Evolutionary conservation across 306 rosid genomes (phyloP).

Genomic region (Hippophae gyantsensis): DNA sequence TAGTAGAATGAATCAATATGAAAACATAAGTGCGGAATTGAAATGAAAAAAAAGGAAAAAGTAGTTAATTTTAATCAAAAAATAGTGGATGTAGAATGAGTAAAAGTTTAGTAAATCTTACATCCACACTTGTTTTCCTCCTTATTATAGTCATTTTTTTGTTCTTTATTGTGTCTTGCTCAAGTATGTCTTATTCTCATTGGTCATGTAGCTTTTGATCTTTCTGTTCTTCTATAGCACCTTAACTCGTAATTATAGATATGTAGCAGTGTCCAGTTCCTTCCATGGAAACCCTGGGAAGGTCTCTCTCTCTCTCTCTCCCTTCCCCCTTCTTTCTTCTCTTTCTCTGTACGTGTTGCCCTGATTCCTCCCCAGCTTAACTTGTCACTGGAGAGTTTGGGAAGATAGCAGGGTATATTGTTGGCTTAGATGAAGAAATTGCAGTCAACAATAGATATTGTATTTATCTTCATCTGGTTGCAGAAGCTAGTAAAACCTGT

Average conservation of each 20-base stretch:
- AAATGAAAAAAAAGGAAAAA: too few species aligned
- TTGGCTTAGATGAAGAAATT: neutral
- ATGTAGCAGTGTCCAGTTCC: conserved; percentile 80
- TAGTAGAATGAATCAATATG: too few species aligned
- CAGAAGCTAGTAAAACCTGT: conserved; percentile 15
- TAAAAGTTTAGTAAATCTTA: too few species aligned
- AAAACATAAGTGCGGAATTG: neutral
- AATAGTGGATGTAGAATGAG: too few species aligned
- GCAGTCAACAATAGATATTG: neutral
- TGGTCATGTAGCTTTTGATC: conserved; percentile 8
- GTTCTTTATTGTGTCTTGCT: conserved; percentile 1
- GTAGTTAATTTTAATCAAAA: too few species aligned
- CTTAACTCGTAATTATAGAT: conserved; percentile 63
- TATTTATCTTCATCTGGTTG: neutral
- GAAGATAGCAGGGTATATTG: conserved; percentile 49
- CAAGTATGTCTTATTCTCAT: conserved; percentile 5
- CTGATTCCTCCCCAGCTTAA: too few species aligned
- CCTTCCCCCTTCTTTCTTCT: too few species aligned
- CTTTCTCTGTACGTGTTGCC: too few species aligned
- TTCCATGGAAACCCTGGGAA: conserved; percentile 99
- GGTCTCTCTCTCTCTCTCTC: conserved; percentile 22
- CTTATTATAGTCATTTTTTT: neutral
- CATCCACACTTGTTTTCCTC: too few species aligned
- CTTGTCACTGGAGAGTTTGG: conserved; percentile 1
- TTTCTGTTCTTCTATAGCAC: conserved; percentile 13